These are phyloP conservation scores for Xylaria palmicola DNA, from an alignment of 495 filamentous ascomycete genomes.

Conservation along the genomic window DNA sequence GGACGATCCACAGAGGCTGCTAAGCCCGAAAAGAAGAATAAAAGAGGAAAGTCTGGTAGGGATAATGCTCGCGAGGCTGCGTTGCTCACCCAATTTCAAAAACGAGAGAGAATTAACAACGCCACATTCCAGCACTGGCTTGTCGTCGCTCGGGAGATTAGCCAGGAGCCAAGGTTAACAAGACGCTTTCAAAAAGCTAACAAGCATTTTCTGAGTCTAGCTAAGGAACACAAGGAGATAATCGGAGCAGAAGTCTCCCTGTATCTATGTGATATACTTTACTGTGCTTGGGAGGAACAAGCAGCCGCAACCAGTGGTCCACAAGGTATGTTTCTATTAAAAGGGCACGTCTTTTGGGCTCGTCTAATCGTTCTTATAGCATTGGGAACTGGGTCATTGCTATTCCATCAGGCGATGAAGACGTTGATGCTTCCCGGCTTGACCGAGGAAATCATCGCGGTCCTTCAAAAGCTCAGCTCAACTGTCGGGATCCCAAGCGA, in stretches of 20 bases:
- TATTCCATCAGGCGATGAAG: slow-evolving; percentile 24
- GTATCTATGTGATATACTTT: slow-evolving; percentile 46
- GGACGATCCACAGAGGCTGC: neutral
- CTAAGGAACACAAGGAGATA: slow-evolving; percentile 25
- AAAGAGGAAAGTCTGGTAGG: slow-evolving; percentile 15
- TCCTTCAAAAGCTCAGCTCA: slow-evolving; percentile 27
- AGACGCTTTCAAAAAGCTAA: slow-evolving; percentile 46
- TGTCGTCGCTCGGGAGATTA: slow-evolving; percentile 23
- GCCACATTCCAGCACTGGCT: slow-evolving; percentile 24
- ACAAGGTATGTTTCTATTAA: slow-evolving; percentile 1
- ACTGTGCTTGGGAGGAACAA: slow-evolving; percentile 10
- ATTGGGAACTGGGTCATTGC: slow-evolving; percentile 1
- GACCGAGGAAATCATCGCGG: slow-evolving; percentile 25
- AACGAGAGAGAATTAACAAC: slow-evolving; percentile 29
- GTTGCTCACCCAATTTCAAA: slow-evolving; percentile 22
- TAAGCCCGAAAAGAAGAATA: slow-evolving; percentile 27
- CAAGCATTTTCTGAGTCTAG: slow-evolving; percentile 39
- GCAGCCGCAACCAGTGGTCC: slow-evolving; percentile 15
- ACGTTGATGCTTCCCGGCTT: slow-evolving; percentile 22
- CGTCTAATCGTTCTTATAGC: neutral
- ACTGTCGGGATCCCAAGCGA: slow-evolving; percentile 21
- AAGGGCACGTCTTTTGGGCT: neutral
- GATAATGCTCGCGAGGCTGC: slow-evolving; percentile 27
- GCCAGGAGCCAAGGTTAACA: slow-evolving; percentile 28
- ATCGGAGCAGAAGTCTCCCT: slow-evolving; percentile 46